Conservation (phyloP, 2,329 filamentous ascomycete species). For the Neopestalotiopsis clavispora region DNA sequence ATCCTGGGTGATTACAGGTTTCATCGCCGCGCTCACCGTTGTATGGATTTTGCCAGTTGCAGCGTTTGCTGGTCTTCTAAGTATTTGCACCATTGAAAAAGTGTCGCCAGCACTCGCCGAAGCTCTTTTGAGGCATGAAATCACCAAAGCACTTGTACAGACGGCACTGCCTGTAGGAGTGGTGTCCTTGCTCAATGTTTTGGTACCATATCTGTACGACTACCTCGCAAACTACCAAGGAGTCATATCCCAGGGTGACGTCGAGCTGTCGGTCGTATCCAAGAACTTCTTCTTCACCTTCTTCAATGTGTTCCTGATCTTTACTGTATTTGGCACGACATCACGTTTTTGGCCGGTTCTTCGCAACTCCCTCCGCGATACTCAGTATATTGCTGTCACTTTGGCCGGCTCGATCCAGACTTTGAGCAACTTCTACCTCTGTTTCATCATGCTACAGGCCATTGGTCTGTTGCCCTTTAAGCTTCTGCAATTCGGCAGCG, state of each 20-base stretch:
- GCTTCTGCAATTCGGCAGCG: slow-evolving; percentile 85
- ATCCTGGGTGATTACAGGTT: slow-evolving; percentile 81
- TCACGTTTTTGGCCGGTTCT: slow-evolving; percentile 76
- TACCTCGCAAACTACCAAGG: slow-evolving; percentile 91
- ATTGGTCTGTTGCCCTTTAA: slow-evolving; percentile 94
- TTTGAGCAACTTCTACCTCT: slow-evolving; percentile 85
- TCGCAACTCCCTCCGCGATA: slow-evolving; percentile 76
- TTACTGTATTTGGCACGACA: slow-evolving; percentile 85
- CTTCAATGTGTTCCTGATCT: slow-evolving; percentile 97
- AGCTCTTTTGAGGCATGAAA: slow-evolving; percentile 68
- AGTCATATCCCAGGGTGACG: slow-evolving; percentile 92
- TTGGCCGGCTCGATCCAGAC: slow-evolving; percentile 77
- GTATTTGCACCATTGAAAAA: slow-evolving; percentile 78
- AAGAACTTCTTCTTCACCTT: slow-evolving; percentile 99
- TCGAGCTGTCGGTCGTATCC: slow-evolving; percentile 92
- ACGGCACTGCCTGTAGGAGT: slow-evolving; percentile 86
- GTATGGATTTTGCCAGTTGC: slow-evolving; percentile 88
- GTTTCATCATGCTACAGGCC: slow-evolving; percentile 91
- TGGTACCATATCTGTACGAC: slow-evolving; percentile 93
- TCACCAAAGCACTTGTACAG: slow-evolving; percentile 78
- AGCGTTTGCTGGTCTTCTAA: slow-evolving; percentile 78
- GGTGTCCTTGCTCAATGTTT: slow-evolving; percentile 84
- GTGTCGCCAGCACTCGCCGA: slow-evolving; percentile 74
- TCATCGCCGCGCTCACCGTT: slow-evolving; percentile 82
- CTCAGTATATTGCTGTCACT: slow-evolving; percentile 74